Evolutionary conservation across 345 rosid genomes (phyloP), one percentile per base, ranked within the genome.

Genomic region (Streptanthus diversifolius): DNA sequence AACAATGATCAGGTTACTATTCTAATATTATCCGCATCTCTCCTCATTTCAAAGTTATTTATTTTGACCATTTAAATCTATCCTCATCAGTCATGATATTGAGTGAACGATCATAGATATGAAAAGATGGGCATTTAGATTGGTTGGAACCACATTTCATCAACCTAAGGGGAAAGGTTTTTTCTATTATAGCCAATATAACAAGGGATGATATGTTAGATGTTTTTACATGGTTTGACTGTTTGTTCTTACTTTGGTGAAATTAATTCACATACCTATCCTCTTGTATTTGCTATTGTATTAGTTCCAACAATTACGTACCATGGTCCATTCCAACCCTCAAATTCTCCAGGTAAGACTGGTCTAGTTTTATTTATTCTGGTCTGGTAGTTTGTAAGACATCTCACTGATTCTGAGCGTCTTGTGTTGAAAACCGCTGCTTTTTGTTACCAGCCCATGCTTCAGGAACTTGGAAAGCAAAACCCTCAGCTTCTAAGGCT

Each of bases 381-480:
- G 21, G 21, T 56, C 8, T 17, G 7, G 19, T 60, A 40, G 10
- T 22, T 49, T 68, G 24, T 43, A 57, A 54, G 9, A 54, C 43
- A 41, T 37, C 19, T 54, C 7, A 30, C 17, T 11, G 55, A 56
- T 32, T 63, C 39, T 22, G 13, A 22, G 37, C 24, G 17, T 62
- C 59, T 14, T 15, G 32, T 67, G 36, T 66, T 64, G 62, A 47
- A 75, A 72, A 12, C 8, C 18, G 24, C 78, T 77, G 57, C 44
- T 64, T 64, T 64, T 65, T 66, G 61, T 77, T 74, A 52, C 60
- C 86, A 95, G 99, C 99, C 98, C 39, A 90, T 95, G 98, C 98
- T 95, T 78, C 99, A 90, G 77, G 99, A 95, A 80, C 98, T 95
- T 70, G 98, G 99, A 65, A 95, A 91, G 82, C 99, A 95, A 68